Percentiles rank a stretch among this genome's conserved stretches.
Evolutionary conservation across 2,329 filamentous ascomycete species (phyloP).

Genomic region (Delphinella strobiligena): DNA sequence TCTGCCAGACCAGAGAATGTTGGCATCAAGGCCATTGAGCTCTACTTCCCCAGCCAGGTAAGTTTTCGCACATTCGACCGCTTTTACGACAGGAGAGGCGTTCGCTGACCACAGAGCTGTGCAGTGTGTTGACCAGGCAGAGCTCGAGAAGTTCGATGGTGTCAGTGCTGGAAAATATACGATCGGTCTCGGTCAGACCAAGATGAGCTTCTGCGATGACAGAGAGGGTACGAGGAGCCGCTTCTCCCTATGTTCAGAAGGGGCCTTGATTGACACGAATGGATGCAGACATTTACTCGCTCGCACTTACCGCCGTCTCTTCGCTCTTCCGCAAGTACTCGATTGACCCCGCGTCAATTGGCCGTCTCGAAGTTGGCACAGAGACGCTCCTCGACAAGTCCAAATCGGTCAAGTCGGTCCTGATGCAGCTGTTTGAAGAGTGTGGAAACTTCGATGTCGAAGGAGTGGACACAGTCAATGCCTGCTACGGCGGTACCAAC

Average conservation of each 20-base stretch:
- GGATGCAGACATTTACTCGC: conserved; percentile 38
- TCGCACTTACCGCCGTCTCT: conserved; percentile 39
- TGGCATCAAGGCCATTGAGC: conserved; percentile 43
- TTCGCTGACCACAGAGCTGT: conserved; percentile 11
- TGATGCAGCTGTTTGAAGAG: conserved; percentile 40
- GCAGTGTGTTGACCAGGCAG: conserved; percentile 41
- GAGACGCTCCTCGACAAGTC: conserved; percentile 45
- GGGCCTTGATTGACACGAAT: conserved; percentile 5
- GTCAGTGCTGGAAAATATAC: conserved; percentile 41
- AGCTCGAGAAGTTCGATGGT: conserved; percentile 44
- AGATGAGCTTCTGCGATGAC: conserved; percentile 45
- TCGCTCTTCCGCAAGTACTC: conserved; percentile 42
- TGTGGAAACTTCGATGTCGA: conserved; percentile 43
- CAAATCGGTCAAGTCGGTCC: conserved; percentile 42
- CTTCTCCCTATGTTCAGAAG: too few species aligned
- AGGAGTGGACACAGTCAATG: conserved; percentile 42
- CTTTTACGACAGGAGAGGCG: background rate
- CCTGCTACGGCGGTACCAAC: conserved; percentile 44
- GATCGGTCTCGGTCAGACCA: conserved; percentile 42
- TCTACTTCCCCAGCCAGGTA: conserved; percentile 42
- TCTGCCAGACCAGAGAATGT: conserved; percentile 36
- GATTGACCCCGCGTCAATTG: conserved; percentile 38
- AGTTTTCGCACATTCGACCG: conserved; percentile 12
- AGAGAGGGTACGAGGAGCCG: conserved; percentile 34
- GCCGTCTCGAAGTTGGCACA: conserved; percentile 41